Evolutionary conservation across 2,329 filamentous ascomycete species (phyloP).

Genomic region (Hypoxylon sp.): DNA sequence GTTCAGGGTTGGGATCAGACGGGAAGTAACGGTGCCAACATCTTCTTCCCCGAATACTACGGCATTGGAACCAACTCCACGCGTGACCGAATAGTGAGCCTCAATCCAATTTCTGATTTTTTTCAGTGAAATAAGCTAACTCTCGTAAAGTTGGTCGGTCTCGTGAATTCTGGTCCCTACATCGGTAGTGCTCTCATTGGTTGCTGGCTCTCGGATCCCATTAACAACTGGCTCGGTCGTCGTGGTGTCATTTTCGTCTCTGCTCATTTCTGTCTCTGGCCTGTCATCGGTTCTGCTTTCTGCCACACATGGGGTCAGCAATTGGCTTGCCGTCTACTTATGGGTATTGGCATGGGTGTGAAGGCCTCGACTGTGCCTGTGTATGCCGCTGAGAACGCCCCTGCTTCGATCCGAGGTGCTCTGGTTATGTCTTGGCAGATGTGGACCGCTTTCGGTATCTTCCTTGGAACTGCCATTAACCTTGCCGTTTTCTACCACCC

Average conservation of each 20-base stretch:
- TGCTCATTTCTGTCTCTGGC: constrained; percentile 78
- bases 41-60: constrained; percentile 71
- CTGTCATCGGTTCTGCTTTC: constrained; percentile 79
- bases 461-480: constrained; percentile 74
- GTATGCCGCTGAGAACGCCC: constrained; percentile 81
- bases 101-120: constrained; percentile 49
- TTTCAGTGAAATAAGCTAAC: constrained; percentile 31
- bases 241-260: constrained; percentile 80
- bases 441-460: constrained; percentile 74
- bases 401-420: constrained; percentile 78
- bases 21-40: constrained; percentile 74
- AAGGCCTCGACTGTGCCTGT: constrained; percentile 82
- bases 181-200: constrained; percentile 65
- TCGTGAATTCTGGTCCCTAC: constrained; percentile 68
- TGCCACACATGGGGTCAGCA: constrained; percentile 80
- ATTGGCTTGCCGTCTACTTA: constrained; percentile 77
- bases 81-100: constrained; percentile 52
- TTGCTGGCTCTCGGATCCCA: constrained; percentile 72
- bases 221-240: constrained; percentile 74
- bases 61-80: constrained; percentile 59
- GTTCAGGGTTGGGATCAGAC: constrained; percentile 80
- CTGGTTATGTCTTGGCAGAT: constrained; percentile 89
- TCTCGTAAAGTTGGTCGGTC: constrained; percentile 64
- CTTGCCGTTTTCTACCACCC: constrained; percentile 61
- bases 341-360: constrained; percentile 84